phyloP scores from a whole-genome alignment of 106 monocot species.

The Xerophyta viscosa region DNA sequence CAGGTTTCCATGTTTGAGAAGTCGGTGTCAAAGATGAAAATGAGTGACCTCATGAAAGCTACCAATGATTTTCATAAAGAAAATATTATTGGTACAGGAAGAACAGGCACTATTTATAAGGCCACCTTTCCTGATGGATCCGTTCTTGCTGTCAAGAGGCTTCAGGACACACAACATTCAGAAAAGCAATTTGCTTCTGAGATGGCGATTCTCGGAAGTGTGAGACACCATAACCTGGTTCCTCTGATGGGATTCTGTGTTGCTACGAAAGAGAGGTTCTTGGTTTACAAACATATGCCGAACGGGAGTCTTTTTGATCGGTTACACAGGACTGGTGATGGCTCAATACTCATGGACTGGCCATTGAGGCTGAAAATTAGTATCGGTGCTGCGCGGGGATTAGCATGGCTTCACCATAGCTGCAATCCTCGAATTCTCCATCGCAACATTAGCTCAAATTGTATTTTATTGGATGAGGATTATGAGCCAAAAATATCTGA shows the following conservation, averaged over 20 bases:
- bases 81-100: slow-evolving; percentile 21
- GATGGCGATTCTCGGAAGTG: slow-evolving; percentile 56
- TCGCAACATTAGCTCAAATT: slow-evolving; percentile 63
- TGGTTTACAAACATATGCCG: slow-evolving; percentile 58
- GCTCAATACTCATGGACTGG: slow-evolving; percentile 26
- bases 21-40: slow-evolving; percentile 32
- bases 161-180: slow-evolving; percentile 29
- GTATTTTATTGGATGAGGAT: slow-evolving; percentile 56
- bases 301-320: slow-evolving; percentile 34
- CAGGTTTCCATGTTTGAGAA: slow-evolving; percentile 47
- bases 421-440: slow-evolving; percentile 60
- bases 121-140: slow-evolving; percentile 28
- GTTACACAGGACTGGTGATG: slow-evolving; percentile 7
- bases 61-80: slow-evolving; percentile 34
- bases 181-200: slow-evolving; percentile 45
- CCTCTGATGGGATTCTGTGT: slow-evolving; percentile 46
- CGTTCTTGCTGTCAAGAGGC: slow-evolving; percentile 25
- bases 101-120: slow-evolving; percentile 31
- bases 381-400: slow-evolving; percentile 53
- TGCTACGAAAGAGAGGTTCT: slow-evolving; percentile 39
- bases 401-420: slow-evolving; percentile 64
- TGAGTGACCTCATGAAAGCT: slow-evolving; percentile 39
- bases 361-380: slow-evolving; percentile 37
- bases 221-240: slow-evolving; percentile 45
- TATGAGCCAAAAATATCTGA: slow-evolving; percentile 62